phyloP scores from a whole-genome alignment of 768 basidiomycete species.

The Fistulinella prunicolor region DNA sequence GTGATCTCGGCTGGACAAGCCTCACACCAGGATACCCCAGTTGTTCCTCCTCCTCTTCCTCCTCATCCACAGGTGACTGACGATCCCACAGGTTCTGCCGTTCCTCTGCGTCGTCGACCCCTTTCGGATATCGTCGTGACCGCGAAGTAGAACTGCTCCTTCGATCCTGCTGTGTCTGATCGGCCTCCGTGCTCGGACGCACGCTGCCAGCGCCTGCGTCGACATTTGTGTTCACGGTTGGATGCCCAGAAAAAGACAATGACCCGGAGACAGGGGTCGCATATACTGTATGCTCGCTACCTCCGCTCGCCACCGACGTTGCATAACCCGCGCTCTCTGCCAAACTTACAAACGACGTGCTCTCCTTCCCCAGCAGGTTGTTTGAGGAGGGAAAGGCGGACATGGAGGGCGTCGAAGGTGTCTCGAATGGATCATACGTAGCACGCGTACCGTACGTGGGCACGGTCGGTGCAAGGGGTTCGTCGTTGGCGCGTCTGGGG shows the following conservation, averaged over 20 bases:
- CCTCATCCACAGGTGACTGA: conserved; percentile 27
- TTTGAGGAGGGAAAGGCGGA: conserved; percentile 24
- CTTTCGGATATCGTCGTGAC: conserved; percentile 43
- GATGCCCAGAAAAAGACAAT: neutral
- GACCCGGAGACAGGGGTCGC: conserved; percentile 7
- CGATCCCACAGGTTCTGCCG: conserved; percentile 52
- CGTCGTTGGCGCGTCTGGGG: conserved; percentile 28
- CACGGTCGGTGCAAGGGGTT: conserved; percentile 28
- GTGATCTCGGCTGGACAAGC: conserved; percentile 34
- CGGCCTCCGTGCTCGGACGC: neutral
- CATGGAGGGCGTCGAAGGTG: conserved; percentile 29
- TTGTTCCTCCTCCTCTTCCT: neutral
- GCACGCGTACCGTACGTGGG: conserved; percentile 8
- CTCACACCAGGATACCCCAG: conserved; percentile 32
- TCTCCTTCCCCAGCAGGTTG: conserved; percentile 6
- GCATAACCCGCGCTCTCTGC: conserved; percentile 2
- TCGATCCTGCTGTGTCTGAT: conserved; percentile 29
- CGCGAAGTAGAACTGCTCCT: conserved; percentile 44
- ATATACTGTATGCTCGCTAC: conserved; percentile 20
- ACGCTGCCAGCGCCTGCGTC: neutral
- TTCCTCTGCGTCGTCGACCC: conserved; percentile 60
- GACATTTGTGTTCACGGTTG: neutral
- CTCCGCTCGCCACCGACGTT: conserved; percentile 6
- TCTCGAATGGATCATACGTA: conserved; percentile 27
- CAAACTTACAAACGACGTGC: neutral